Base-by-base conservation (phyloP, 2,329 filamentous ascomycete genomes). In the Phaeoacremonium minimum region DNA sequence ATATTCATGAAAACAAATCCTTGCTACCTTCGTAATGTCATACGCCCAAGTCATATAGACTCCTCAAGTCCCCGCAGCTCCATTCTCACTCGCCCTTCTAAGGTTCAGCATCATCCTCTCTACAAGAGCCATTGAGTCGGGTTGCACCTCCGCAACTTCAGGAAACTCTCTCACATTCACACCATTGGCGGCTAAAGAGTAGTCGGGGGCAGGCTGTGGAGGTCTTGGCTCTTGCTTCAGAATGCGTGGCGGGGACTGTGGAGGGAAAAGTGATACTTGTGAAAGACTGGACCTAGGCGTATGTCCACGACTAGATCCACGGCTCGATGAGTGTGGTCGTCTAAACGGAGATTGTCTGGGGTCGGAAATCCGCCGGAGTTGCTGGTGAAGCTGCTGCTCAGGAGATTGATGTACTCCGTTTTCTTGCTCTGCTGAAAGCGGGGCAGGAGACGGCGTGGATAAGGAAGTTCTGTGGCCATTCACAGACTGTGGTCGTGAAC, bases 61-160 rank as follows among this genome's bases (percentile, higher is more conserved):
- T n/a, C 22, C 22, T 26, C 22, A 26, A 26, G 22, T 26, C 9
- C 22, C 30, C 16, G 11, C 17, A 29, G 37, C 9, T 9, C 22
- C n/a, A 9, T n/a, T 26, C 43, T 31, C 43, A 31, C 53, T 56
- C n/a, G 63, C 65, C 33, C 65, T 60, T 29, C 65, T 64, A 12
- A 77, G 55, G 43, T 75, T 73, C 30, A 53, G 50, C 62, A 77
- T 67, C 61, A 77, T 69, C 42, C 64, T 65, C 49, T 75, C 70
- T 30, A 77, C 63, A 28, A 76, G 59, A 17, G 66, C 57, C 56
- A 66, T 63, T n/a, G 64, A 67, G 46, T 67, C 67, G 33, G 55
- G 13, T n/a, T n/a, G n/a, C 11, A 31, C 38, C 6, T 35, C 48
- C 9, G 67, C 61, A 15, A 66, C 62, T 36, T 69, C 64, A 3